Percentiles rank a stretch among this genome's conserved stretches.
Evolutionary conservation across 129 eudicot genomes (phyloP).

Genomic region (Ambrosia artemisiifolia): DNA sequence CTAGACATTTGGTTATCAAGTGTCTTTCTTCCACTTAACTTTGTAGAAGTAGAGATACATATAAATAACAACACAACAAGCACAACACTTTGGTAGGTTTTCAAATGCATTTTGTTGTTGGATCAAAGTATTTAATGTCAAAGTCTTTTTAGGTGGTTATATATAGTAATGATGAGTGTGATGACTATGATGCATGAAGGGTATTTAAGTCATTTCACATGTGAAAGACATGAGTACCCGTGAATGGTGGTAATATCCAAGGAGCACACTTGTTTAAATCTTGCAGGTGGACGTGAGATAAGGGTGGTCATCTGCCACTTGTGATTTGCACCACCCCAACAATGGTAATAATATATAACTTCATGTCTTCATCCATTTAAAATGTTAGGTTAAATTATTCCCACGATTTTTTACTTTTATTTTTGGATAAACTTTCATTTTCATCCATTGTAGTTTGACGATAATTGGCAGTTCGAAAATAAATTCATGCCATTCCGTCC

Average conservation of each 20-base stretch:
- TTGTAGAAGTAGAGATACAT: conserved; percentile 3
- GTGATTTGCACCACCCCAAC: conserved; percentile 28
- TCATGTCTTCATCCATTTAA: neutral
- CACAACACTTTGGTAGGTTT: conserved; percentile 15
- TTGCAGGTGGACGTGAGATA: conserved; percentile 30
- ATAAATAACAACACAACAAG: conserved; percentile 28
- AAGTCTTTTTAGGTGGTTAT: conserved; percentile 6
- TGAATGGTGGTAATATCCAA: conserved; percentile 23
- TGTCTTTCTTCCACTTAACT: conserved; percentile 36
- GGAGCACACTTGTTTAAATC: conserved; percentile 28
- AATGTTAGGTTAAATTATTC: neutral
- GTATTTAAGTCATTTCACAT: conserved; percentile 14
- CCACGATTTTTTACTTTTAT: neutral
- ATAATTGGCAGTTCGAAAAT: too few relatives aligned
- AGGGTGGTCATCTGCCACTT: conserved; percentile 33
- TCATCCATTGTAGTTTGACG: too few relatives aligned
- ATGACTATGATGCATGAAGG: conserved; percentile 25
- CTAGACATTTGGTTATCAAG: conserved; percentile 19
- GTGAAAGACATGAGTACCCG: conserved; percentile 19
- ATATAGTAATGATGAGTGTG: conserved; percentile 25
- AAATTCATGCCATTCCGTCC: too few relatives aligned
- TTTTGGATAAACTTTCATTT: too few relatives aligned
- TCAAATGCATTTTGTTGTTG: conserved; percentile 20
- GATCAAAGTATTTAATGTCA: neutral
- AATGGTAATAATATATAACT: conserved; percentile 21